A percentile compares a stretch with the other conserved stretches of the same genome.
Conservation (phyloP, 2,329 filamentous ascomycete genomes). For the Xylariaceae sp. region DNA sequence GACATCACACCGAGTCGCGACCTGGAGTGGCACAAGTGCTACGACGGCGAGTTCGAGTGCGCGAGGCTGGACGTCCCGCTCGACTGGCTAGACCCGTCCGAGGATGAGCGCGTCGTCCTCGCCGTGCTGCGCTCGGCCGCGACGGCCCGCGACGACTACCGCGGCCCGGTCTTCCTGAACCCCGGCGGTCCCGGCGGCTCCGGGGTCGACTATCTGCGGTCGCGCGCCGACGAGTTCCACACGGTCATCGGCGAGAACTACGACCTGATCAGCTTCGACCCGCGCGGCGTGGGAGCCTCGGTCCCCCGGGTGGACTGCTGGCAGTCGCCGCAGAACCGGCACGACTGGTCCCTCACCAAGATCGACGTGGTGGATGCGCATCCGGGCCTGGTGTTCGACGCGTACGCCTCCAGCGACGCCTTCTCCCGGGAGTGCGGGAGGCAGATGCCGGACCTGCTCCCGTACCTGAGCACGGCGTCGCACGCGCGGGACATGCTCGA, state of each 20-base stretch:
- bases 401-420: slow-evolving; percentile 34
- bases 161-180: slow-evolving; percentile 32
- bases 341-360: slow-evolving; percentile 36
- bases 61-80: slow-evolving; percentile 32
- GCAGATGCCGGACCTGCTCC: slow-evolving; percentile 29
- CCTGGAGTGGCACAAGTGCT: slow-evolving; percentile 29
- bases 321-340: slow-evolving; percentile 32
- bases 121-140: slow-evolving; percentile 32
- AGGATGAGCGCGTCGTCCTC: slow-evolving; percentile 26
- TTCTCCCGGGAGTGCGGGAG: slow-evolving; percentile 36
- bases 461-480: slow-evolving; percentile 35
- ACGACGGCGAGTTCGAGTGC: slow-evolving; percentile 27
- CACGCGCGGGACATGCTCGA: slow-evolving; percentile 41
- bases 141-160: slow-evolving; percentile 16
- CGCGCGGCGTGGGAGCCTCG: slow-evolving; percentile 43
- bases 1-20: slow-evolving; percentile 24
- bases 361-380: slow-evolving; percentile 39
- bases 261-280: slow-evolving; percentile 45
- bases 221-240: slow-evolving; percentile 28
- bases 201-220: slow-evolving; percentile 28
- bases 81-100: slow-evolving; percentile 31
- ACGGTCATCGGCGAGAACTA: slow-evolving; percentile 32
- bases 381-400: slow-evolving; percentile 36
- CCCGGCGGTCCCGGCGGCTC: slow-evolving; percentile 42
- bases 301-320: slow-evolving; percentile 46